Evolutionary conservation across 2,329 filamentous ascomycete species (phyloP), one percentile per base, ranked within the genome.

Genomic region (Cladosporium sp.): DNA sequence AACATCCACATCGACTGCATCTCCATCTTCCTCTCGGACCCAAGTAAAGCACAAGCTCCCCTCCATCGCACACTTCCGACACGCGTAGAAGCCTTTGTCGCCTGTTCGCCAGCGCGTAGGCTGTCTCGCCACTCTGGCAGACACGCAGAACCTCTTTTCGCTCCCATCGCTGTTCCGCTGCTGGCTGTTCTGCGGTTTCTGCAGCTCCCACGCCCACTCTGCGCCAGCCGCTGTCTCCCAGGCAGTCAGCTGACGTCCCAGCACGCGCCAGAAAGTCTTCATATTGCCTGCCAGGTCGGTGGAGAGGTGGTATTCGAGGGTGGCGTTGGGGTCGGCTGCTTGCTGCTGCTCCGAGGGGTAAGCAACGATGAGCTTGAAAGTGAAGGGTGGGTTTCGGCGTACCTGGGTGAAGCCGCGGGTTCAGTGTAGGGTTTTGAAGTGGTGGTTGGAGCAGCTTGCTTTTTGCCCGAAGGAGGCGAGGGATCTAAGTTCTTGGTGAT

Each of bases 171-270:
- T 17, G n/a, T 20, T 11, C n/a, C 14, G 47, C 51, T 9, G 17
- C 14, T 7, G 22, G 36, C 55, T 39, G 34, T 63, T 61, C 62
- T 12, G 17, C 5, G 47, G 8, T 15, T 55, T 55, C 56, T 64
- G 51, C 38, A 69, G 62, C 9, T 67, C 65, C 47, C 62, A 61
- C 4, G 43, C 30, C 67, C 66, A 68, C 9, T 59, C 51, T 15
- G 61, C 55, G n/a, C 65, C 67, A 22, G 60, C 63, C 1, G 37
- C 30, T 25, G 61, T 59, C 50, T 66, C 66, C 67, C 67, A 69
- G 3, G 39, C 9, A 12, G 65, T 61, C 12, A 56, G 38, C 11
- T 65, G 59, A 15, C 61, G 57, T 19, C 60, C 34, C 4, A 64
- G 47, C 8, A 47, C 28, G 12, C 40, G 59, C 28, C 59, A 51